These are phyloP conservation scores for Botrytis paeoniae DNA, from an alignment of 2,329 filamentous ascomycete species.

Conservation along the genomic window DNA sequence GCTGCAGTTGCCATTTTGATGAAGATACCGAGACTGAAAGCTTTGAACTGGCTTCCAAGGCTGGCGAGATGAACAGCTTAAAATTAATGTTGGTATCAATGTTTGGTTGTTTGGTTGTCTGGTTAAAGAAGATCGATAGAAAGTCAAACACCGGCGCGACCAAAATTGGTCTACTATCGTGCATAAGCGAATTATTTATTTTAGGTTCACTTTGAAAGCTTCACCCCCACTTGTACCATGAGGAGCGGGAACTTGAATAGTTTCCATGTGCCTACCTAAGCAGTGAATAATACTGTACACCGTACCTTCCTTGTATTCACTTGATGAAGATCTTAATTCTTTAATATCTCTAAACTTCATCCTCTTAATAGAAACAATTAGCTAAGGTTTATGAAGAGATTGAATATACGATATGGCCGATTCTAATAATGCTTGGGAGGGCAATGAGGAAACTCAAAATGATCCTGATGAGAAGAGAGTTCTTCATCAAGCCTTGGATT, in stretches of 20 bases:
- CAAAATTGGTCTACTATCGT: slow-evolving; percentile 4
- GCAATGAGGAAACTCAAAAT: slow-evolving; percentile 46
- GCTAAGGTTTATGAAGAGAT: not conserved
- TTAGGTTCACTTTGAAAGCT: not conserved
- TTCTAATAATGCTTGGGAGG: slow-evolving; percentile 37
- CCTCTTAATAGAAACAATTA: not conserved
- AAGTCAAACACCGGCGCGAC: not conserved
- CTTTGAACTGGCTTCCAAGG: not conserved
- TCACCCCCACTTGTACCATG: not conserved
- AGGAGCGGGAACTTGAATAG: not conserved
- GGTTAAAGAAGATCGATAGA: not conserved
- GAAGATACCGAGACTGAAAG: slow-evolving; percentile 6
- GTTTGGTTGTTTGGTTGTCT: not conserved
- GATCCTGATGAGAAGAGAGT: slow-evolving; percentile 81
- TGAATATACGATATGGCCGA: slow-evolving; percentile 1
- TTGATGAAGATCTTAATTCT: not conserved
- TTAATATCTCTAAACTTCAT: not conserved
- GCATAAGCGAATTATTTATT: slow-evolving; percentile 11
- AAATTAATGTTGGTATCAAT: slow-evolving; percentile 12
- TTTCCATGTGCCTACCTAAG: not conserved
- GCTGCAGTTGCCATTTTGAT: slow-evolving; percentile 34
- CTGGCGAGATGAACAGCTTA: slow-evolving; percentile 2
- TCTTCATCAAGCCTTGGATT: slow-evolving; percentile 79
- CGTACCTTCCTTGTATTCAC: not conserved
- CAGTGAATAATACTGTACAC: not conserved